phyloP scores from a whole-genome alignment of 768 basidiomycete genomes.

The Kwoniella bestiolae region DNA sequence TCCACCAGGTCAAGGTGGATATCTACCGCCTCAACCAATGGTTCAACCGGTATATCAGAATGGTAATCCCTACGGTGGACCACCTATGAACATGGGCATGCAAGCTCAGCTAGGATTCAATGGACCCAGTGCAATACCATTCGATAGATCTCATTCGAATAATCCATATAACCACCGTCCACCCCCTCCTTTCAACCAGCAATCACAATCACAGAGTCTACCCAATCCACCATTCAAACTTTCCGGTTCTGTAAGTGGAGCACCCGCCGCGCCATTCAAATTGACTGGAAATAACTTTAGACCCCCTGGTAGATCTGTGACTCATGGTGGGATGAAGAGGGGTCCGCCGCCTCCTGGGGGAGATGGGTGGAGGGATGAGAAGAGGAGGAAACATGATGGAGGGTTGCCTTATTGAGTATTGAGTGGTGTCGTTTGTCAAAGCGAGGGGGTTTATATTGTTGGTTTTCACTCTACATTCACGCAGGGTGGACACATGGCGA shows the following conservation, averaged over 20 bases:
- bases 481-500: too few relatives aligned
- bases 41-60: not conserved
- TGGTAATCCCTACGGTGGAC: slow-evolving; percentile 2
- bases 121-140: not conserved
- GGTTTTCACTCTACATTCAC: too few relatives aligned
- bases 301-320: not conserved
- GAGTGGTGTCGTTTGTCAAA: not conserved
- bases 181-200: not conserved
- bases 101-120: slow-evolving; percentile 10
- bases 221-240: slow-evolving; percentile 5
- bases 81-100: slow-evolving; percentile 2
- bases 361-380: slow-evolving; percentile 7
- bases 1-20: not conserved
- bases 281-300: not conserved
- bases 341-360: slow-evolving; percentile 2
- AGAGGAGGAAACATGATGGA: slow-evolving; percentile 5
- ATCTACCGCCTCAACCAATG: not conserved
- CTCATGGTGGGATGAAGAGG: slow-evolving; percentile 5
- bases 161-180: slow-evolving; percentile 12
- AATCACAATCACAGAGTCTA: slow-evolving; percentile 6
- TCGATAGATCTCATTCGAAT: slow-evolving; percentile 1
- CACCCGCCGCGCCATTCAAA: slow-evolving; percentile 22
- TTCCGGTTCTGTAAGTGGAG: not conserved
- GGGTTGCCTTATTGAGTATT: slow-evolving; percentile 1
- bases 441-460: too few relatives aligned